Base-by-base conservation (phyloP, 768 basidiomycete species). In the Calocybe gangraenosa region DNA sequence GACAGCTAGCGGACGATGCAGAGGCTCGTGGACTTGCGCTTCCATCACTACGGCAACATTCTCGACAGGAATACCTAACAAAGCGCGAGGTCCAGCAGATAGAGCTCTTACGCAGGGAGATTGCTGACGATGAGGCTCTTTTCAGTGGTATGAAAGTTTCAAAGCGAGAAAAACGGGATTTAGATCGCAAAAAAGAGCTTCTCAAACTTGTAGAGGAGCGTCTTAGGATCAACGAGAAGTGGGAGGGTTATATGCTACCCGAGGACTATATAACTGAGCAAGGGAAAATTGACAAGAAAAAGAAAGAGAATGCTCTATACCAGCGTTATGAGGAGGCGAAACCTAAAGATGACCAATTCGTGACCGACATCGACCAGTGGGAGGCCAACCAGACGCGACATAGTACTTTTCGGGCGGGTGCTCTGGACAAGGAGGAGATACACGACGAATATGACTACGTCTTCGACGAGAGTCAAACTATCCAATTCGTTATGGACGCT, bases 251-350 rank as follows among this genome's bases (percentile, higher is more conserved):
- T 61, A 84, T 87, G 67, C 78, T 98, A 34, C 96, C 96, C 0
- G 96, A 98, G 54, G 96, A 98, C 64, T 99, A 99, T 62, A 78
- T 98, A 56, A 99, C 96, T 0, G 95, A 95, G 58, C 93, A 97
- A 62, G 96, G 96, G 21, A 96, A 94, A 68, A 92, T 99, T 49
- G 94, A 98, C 76, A 87, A 82, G 68, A 93, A 96, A 74, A 92
- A 90, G 68, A 93, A 96, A 60, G 81, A 92, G 61, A 86, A 86
- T 52, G 93, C 87, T 0, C 65, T 99, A 41, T 97, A 96, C 63
- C 78, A 87, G 56, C 91, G 96, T 31, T 98, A 99, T 58, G 90
- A 96, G 58, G 96, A 99, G 42, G 86, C 86, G 7, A 89, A 87
- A 60, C 85, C 82, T 0, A 88, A 91, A 61, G 92, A 92, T 49